Conservation (phyloP, 352 stramenopile genomes). For the Phytophthora tubulina region DNA sequence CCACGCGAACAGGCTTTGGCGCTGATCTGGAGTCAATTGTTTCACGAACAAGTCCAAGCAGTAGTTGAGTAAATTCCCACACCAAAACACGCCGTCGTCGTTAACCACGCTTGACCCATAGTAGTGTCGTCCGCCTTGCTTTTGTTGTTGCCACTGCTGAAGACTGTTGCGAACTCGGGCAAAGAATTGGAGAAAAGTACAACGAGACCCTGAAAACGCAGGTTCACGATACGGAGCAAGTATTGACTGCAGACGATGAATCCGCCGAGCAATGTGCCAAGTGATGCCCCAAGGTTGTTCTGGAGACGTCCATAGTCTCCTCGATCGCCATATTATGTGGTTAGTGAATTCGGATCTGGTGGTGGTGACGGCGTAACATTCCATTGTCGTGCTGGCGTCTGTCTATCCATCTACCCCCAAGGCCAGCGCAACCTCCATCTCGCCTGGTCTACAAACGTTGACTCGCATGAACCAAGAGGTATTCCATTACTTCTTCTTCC, state of each 20-base stretch:
- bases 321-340: slow-evolving; percentile 23
- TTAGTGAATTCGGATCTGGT: slow-evolving; percentile 27
- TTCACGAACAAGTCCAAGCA: slow-evolving; percentile 51
- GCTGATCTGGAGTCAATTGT: slow-evolving; percentile 39
- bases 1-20: slow-evolving; percentile 27
- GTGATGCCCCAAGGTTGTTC: slow-evolving; percentile 53
- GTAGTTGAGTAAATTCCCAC: slow-evolving; percentile 74
- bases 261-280: slow-evolving; percentile 63
- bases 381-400: neutral
- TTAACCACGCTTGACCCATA: slow-evolving; percentile 68
- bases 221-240: slow-evolving; percentile 60
- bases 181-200: slow-evolving; percentile 67
- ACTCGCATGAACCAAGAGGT: neutral
- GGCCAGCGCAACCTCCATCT: slow-evolving; percentile 14
- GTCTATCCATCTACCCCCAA: neutral
- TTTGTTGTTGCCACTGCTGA: slow-evolving; percentile 27
- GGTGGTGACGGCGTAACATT: neutral
- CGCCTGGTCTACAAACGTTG: slow-evolving; percentile 20
- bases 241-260: slow-evolving; percentile 63
- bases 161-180: slow-evolving; percentile 41
- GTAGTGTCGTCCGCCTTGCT: slow-evolving; percentile 24
- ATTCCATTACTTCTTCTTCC: neutral
- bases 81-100: slow-evolving; percentile 88
- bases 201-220: slow-evolving; percentile 70
- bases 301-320: slow-evolving; percentile 32